These are phyloP conservation scores for Suillus variegatus DNA, from an alignment of 768 basidiomycete genomes.

Conservation along the genomic window DNA sequence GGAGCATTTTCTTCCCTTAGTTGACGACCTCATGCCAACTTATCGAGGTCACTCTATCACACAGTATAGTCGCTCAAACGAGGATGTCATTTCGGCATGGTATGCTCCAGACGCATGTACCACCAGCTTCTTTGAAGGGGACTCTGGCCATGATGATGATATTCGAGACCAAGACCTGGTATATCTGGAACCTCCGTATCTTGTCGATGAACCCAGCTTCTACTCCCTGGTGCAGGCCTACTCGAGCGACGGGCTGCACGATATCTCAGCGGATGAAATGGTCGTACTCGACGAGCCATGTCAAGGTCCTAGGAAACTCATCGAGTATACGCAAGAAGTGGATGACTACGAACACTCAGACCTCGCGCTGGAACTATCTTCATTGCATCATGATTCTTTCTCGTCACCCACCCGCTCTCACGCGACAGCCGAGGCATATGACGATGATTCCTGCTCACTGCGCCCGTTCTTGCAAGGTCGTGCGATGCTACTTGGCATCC, in stretches of 20 bases:
- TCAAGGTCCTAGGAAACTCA: slow-evolving; percentile 8
- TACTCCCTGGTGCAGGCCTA: not conserved
- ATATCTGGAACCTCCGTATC: slow-evolving; percentile 3
- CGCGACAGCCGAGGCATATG: not conserved
- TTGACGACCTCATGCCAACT: not conserved
- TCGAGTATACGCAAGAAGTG: slow-evolving; percentile 8
- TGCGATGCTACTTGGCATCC: slow-evolving; percentile 44
- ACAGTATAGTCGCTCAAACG: not conserved
- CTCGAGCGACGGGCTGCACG: not conserved
- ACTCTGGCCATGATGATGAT: not conserved
- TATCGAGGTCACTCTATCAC: not conserved
- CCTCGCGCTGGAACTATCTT: slow-evolving; percentile 6
- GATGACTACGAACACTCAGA: slow-evolving; percentile 4
- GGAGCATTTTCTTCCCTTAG: not conserved
- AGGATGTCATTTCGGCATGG: not conserved
- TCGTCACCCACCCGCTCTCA: not conserved
- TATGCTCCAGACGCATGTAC: no score
- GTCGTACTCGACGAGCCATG: slow-evolving; percentile 5
- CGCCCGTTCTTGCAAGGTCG: slow-evolving; percentile 53
- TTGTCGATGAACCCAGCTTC: not conserved
- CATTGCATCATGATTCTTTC: slow-evolving; percentile 13
- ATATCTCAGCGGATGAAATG: slow-evolving; percentile 5
- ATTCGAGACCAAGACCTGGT: not conserved
- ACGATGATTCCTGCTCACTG: not conserved
- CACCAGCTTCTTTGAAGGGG: not conserved